These are phyloP conservation scores for Trichoderma aggressivum DNA, from an alignment of 2,329 filamentous ascomycete genomes.

Conservation along the genomic window DNA sequence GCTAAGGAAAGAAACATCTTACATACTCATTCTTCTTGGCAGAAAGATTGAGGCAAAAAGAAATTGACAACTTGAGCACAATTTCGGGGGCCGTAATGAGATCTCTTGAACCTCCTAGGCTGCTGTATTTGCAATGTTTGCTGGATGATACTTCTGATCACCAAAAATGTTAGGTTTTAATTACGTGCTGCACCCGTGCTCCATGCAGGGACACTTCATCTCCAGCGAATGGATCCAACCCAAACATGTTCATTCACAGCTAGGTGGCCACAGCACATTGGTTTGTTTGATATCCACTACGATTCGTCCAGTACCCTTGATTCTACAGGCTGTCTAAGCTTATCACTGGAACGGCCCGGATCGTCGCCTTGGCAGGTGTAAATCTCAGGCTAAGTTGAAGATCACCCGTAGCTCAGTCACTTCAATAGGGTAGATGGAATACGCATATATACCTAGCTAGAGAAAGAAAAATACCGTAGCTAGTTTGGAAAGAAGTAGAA, in stretches of 20 bases:
- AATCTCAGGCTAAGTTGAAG: background rate
- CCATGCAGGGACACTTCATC: background rate
- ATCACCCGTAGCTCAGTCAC: background rate
- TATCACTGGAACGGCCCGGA: background rate
- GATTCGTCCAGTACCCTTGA: background rate
- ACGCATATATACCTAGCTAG: background rate
- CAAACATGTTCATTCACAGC: background rate
- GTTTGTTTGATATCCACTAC: background rate
- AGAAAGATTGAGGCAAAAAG: background rate
- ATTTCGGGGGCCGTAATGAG: background rate
- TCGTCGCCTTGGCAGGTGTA: background rate
- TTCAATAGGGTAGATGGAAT: background rate
- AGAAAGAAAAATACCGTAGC: background rate
- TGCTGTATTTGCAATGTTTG: too few species aligned
- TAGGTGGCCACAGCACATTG: background rate
- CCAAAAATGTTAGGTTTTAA: too few species aligned
- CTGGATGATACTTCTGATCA: too few species aligned
- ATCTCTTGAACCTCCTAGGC: background rate
- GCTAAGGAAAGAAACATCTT: background rate
- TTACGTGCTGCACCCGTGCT: background rate
- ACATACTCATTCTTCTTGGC: background rate
- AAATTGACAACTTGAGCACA: background rate
- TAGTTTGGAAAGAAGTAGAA: background rate
- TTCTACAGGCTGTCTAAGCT: background rate
- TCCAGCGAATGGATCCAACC: background rate